Percentiles rank a stretch among this genome's conserved stretches.
Evolutionary conservation across 2,329 filamentous ascomycete genomes (phyloP).

Genomic region (Zymoseptoria brevis): DNA sequence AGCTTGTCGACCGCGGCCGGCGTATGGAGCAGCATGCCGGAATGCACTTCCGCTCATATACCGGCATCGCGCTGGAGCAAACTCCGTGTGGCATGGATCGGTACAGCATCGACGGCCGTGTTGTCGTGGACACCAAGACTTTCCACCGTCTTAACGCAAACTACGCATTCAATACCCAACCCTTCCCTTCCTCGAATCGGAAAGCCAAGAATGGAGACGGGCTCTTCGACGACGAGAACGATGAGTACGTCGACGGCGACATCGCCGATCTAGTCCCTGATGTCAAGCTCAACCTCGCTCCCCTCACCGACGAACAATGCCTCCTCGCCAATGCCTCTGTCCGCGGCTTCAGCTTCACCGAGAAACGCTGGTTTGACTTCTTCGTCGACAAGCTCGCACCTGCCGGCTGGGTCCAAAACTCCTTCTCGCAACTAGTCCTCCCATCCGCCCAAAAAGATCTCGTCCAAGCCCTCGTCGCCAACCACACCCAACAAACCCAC

Average conservation of each 20-base stretch:
- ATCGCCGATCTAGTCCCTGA: conserved; percentile 17
- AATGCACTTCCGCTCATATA: conserved; percentile 23
- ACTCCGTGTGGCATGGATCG: conserved; percentile 12
- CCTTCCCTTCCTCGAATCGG: conserved; percentile 13
- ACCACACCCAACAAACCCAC: conserved; percentile 19
- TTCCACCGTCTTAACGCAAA: conserved; percentile 24
- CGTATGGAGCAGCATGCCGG: conserved; percentile 22
- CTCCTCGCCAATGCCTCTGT: conserved; percentile 28
- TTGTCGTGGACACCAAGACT: conserved; percentile 25
- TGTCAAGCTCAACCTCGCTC: conserved; percentile 16
- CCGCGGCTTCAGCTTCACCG: conserved; percentile 29
- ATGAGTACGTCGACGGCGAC: conserved; percentile 16
- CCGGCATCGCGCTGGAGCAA: conserved; percentile 21
- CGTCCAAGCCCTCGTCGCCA: conserved; percentile 28
- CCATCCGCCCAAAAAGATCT: conserved; percentile 26
- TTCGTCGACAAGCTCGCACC: conserved; percentile 28
- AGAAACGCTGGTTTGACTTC: conserved; percentile 31
- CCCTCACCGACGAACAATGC: conserved; percentile 22
- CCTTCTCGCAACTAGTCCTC: conserved; percentile 29
- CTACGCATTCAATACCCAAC: conserved; percentile 16
- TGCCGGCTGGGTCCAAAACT: conserved; percentile 25
- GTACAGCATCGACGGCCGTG: conserved; percentile 23
- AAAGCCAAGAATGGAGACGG: conserved; percentile 7
- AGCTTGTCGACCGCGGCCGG: conserved; percentile 20
- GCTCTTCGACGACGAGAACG: conserved; percentile 10